Base-by-base conservation (phyloP, 2,329 filamentous ascomycete genomes). In the Camillea tinctor region DNA sequence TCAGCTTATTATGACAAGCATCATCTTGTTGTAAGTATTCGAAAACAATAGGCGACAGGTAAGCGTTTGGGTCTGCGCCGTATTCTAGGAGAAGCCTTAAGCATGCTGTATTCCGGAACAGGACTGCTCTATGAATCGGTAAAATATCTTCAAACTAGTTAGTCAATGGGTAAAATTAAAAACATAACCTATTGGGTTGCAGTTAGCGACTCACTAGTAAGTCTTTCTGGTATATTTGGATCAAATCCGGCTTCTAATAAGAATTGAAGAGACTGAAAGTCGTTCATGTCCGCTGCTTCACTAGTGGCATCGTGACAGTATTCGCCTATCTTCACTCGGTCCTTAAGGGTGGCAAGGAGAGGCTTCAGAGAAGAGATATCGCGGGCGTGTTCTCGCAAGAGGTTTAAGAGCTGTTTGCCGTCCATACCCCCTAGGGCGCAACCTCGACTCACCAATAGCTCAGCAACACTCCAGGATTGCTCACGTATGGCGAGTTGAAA, bases 171-270 rank as follows among this genome's bases (percentile, higher is more conserved):
- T 17, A 17, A 7, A 17, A 19, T 2, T 19, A 6, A 17, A 30
- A 30, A 6, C 26, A 30, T 6, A 13, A n/a, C 5, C 11, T 44
- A 44, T 44, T 17, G 9, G 17, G 8, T 21, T 9, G 50, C 50
- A 36, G 11, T 19, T n/a, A 7, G 15, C 3, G 2, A 19, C 55
- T 48, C 52, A 51, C 55, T 57, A 9, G 55, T 57, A 15, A 52
- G 23, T 4, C 20, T 50, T n/a, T 57, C 55, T 2, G 26, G 24
- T 20, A 20, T 40, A 11, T 52, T 57, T 5, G 49, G 24, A 17
- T 52, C 22, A 52, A 57, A 52, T 17, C 55, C 55, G 36, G 24
- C 55, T 21, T 57, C 55, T 4, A 57, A 30, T 15, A 57, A 50
- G 23, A 44, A 30, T 22, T 52, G 49, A 13, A 57, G 55, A 13